These are phyloP conservation scores for Geotrichum australiense DNA, from an alignment of 1,139 yeast genomes.

Conservation along the genomic window DNA sequence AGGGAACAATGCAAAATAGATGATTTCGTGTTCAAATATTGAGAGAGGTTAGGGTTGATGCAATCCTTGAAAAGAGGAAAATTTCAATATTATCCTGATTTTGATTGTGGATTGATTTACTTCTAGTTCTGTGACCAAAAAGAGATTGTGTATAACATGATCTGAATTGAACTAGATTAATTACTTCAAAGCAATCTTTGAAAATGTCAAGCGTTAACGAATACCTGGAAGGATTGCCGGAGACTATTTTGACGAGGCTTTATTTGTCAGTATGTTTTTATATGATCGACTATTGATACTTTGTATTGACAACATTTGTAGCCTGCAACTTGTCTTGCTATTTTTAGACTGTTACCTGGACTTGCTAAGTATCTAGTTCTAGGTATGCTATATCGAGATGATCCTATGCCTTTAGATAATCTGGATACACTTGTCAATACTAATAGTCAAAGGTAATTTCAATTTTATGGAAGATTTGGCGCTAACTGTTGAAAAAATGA, in stretches of 20 bases:
- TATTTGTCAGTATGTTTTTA: slow-evolving; percentile 43
- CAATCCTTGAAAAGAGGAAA: neutral
- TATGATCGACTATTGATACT: neutral
- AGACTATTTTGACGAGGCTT: slow-evolving; percentile 68
- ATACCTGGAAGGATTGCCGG: slow-evolving; percentile 84
- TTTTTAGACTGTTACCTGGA: slow-evolving; percentile 79
- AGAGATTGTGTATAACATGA: too few relatives aligned
- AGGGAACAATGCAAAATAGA: slow-evolving; percentile 4
- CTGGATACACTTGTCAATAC: slow-evolving; percentile 71
- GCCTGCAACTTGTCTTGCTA: slow-evolving; percentile 92
- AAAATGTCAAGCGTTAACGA: slow-evolving; percentile 72
- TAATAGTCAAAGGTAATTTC: slow-evolving; percentile 23
- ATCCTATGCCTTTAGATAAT: slow-evolving; percentile 59
- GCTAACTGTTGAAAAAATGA: neutral
- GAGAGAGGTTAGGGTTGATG: slow-evolving; percentile 5
- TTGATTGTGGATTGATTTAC: too few relatives aligned
- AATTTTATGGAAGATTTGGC: neutral
- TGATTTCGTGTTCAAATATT: slow-evolving; percentile 13
- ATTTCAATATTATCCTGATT: neutral
- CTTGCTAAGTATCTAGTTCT: slow-evolving; percentile 83
- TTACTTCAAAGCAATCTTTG: too few relatives aligned
- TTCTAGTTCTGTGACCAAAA: too few relatives aligned
- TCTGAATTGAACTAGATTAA: too few relatives aligned
- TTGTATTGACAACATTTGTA: slow-evolving; percentile 25
- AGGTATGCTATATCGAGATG: slow-evolving; percentile 78